Conservation (phyloP, 176 grass and related monocot genomes). For the Triticum urartu region DNA sequence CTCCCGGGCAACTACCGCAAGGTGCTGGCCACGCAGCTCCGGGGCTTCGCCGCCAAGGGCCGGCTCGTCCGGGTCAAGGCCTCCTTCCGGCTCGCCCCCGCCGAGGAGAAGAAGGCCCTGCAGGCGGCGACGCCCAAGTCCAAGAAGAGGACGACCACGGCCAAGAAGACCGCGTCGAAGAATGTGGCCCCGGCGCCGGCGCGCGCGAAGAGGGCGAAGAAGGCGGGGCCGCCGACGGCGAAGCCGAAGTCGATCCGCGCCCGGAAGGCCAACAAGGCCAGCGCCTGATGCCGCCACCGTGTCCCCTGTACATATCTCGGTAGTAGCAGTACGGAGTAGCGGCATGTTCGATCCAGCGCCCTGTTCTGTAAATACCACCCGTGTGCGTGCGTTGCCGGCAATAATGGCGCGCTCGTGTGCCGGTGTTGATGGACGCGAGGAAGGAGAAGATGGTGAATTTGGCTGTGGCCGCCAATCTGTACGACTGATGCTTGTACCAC, state of each 20-base stretch:
- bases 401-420: constrained; percentile 15
- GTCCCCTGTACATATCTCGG: neutral
- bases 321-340: too few species aligned
- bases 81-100: constrained; percentile 64
- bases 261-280: constrained; percentile 58
- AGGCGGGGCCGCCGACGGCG: constrained; percentile 30
- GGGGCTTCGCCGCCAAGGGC: constrained; percentile 69
- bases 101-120: constrained; percentile 27
- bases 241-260: constrained; percentile 38
- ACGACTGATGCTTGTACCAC: too few species aligned
- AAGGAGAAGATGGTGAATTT: neutral
- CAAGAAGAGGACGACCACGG: constrained; percentile 24
- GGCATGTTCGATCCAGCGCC: neutral
- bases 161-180: constrained; percentile 43
- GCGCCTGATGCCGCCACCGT: constrained; percentile 30
- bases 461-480: neutral
- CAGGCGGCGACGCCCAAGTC: neutral
- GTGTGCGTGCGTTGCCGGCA: neutral
- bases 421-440: neutral
- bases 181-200: constrained; percentile 44
- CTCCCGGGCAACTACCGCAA: constrained; percentile 81
- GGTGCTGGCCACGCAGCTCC: constrained; percentile 77
- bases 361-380: constrained; percentile 20
- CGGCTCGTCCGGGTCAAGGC: constrained; percentile 78
- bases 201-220: constrained; percentile 65